Evolutionary conservation across 257 asterid species (phyloP).

Genomic region (Solanum rostratum): DNA sequence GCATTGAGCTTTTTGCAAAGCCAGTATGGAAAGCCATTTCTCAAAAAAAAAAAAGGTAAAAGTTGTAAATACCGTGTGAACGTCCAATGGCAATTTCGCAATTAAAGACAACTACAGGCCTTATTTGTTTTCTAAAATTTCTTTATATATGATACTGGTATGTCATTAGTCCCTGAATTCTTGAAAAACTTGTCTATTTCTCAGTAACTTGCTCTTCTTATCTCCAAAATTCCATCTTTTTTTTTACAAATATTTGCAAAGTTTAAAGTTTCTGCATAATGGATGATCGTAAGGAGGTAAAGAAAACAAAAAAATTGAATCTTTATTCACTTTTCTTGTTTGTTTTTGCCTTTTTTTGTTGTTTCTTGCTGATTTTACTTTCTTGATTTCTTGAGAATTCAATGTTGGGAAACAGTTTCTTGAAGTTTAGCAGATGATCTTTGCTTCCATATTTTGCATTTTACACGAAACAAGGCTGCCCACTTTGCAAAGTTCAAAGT

Average conservation of each 20-base stretch:
- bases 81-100: not conserved
- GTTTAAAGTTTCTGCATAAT: not conserved
- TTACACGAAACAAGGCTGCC: not conserved
- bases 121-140: not conserved
- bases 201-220: not conserved
- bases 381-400: not conserved
- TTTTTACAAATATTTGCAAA: not conserved
- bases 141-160: not conserved
- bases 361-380: not conserved
- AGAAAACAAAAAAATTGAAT: not conserved
- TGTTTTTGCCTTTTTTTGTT: not conserved
- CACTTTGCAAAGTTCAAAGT: not conserved
- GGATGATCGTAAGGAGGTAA: conserved; percentile 24
- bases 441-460: not conserved
- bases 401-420: not conserved
- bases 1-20: not conserved
- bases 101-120: not conserved
- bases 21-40: not conserved
- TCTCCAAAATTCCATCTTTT: not conserved
- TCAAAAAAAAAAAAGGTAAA: not conserved
- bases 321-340: not conserved
- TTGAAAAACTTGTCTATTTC: not conserved
- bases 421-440: not conserved
- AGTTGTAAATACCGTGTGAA: not conserved
- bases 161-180: not conserved